Evolutionary conservation across 2,329 filamentous ascomycete species (phyloP).

Genomic region (Lasiodiplodia sp.): DNA sequence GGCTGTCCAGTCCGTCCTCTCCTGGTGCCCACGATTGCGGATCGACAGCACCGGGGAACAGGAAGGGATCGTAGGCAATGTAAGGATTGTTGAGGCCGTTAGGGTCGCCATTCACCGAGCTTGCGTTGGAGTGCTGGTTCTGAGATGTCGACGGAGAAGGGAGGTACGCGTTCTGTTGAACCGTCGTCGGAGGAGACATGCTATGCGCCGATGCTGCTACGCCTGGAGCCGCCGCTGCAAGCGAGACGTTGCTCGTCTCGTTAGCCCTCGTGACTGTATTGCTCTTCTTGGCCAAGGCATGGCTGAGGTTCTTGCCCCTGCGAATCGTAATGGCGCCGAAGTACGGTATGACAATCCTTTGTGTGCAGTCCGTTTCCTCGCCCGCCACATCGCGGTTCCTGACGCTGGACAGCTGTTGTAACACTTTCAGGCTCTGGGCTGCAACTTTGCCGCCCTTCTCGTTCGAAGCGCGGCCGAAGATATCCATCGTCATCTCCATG

Average conservation of each 20-base stretch:
- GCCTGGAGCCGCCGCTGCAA: not conserved
- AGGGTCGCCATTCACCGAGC: conserved; percentile 11
- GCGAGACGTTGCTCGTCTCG: not conserved
- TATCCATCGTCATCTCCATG: conserved; percentile 51
- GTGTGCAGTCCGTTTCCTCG: conserved; percentile 31
- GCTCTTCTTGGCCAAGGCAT: conserved; percentile 9
- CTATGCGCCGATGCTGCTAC: conserved; percentile 28
- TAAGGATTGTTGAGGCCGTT: conserved; percentile 11
- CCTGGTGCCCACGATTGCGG: not conserved
- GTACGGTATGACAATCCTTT: conserved; percentile 48
- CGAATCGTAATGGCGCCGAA: conserved; percentile 51
- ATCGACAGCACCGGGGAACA: conserved; percentile 9
- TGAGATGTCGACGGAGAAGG: conserved; percentile 3
- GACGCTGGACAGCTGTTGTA: conserved; percentile 48
- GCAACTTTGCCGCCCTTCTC: conserved; percentile 53
- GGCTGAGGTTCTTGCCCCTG: conserved; percentile 37
- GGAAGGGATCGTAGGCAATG: conserved; percentile 24
- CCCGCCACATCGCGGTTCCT: conserved; percentile 31
- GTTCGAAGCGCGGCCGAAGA: conserved; percentile 49
- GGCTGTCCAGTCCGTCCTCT: conserved; percentile 30
- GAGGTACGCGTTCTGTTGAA: conserved; percentile 31
- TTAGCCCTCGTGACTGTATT: not conserved
- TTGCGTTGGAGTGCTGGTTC: conserved; percentile 10
- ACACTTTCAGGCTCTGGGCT: conserved; percentile 47
- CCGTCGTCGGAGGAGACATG: conserved; percentile 32